Conservation (phyloP, 805 yeast species). For the Monosporozyma solicola region DNA sequence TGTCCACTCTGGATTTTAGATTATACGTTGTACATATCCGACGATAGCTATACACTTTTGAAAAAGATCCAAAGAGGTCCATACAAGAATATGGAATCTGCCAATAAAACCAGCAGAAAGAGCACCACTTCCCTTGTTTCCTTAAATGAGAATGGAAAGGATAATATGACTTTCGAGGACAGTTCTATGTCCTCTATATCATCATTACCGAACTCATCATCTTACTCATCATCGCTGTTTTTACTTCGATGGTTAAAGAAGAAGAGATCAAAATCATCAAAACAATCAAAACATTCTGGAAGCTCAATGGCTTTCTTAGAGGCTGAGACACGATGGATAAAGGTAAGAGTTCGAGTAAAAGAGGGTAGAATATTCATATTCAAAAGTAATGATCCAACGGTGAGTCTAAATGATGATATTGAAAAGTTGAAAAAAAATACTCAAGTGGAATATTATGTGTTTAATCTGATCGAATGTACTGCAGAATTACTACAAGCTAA, state of each 20-base stretch:
- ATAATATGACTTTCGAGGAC: not conserved
- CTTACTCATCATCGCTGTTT: not conserved
- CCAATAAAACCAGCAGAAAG: not conserved
- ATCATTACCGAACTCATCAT: not conserved
- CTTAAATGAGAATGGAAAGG: not conserved
- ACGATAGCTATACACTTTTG: not conserved
- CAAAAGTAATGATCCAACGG: not conserved
- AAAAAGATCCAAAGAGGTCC: conserved; percentile 2
- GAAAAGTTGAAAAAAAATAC: conserved; percentile 5
- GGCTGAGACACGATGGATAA: conserved; percentile 14
- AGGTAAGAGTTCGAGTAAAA: conserved; percentile 14
- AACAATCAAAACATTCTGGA: not conserved
- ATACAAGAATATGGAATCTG: not conserved
- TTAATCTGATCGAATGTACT: conserved; percentile 21
- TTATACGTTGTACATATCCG: conserved; percentile 11
- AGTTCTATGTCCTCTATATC: not conserved
- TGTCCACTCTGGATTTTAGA: conserved; percentile 24
- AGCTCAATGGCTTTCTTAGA: conserved; percentile 18
- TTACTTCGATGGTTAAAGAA: conserved; percentile 18
- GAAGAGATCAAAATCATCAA: not conserved
- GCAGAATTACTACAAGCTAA: conserved; percentile 25
- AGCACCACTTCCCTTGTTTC: not conserved
- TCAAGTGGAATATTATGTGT: conserved; percentile 9
- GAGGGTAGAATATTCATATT: conserved; percentile 26
- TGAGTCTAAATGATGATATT: conserved; percentile 1